A percentile compares a stretch with the other conserved stretches of the same genome.
These are phyloP conservation scores for Epichloe sp. DNA, from an alignment of 2,329 filamentous ascomycete species.

Conservation along the genomic window DNA sequence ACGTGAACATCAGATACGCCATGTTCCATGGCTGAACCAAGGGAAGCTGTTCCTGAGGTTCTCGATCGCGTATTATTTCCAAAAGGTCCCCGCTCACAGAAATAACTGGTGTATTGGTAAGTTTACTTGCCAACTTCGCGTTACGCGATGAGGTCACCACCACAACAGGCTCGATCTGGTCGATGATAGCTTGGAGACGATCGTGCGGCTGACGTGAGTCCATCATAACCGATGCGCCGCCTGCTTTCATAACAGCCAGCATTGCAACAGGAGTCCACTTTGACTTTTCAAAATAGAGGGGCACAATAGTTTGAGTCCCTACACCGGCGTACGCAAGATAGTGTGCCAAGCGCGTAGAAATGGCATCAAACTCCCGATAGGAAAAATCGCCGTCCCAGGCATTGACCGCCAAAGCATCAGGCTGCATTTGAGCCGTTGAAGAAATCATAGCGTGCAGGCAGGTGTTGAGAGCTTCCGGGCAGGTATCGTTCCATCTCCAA, in stretches of 20 bases:
- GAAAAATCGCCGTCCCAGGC: slow-evolving; percentile 27
- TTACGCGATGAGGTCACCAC: slow-evolving; percentile 9
- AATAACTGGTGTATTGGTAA: slow-evolving; percentile 2
- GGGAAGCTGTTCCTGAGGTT: background rate
- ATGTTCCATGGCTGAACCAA: background rate
- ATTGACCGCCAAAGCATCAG: slow-evolving; percentile 4
- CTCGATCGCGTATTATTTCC: background rate
- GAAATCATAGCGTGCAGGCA: slow-evolving; percentile 5
- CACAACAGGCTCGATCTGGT: slow-evolving; percentile 7
- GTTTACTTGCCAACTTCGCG: slow-evolving; percentile 2
- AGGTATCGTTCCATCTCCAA: slow-evolving; percentile 4
- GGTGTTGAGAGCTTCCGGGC: background rate
- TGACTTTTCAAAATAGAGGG: slow-evolving; percentile 6
- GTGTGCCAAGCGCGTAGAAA: slow-evolving; percentile 4
- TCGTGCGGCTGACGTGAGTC: slow-evolving; percentile 9
- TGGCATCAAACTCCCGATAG: slow-evolving; percentile 18
- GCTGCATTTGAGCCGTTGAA: background rate
- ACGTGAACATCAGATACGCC: slow-evolving; percentile 11
- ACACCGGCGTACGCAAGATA: slow-evolving; percentile 4
- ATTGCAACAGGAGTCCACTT: slow-evolving; percentile 4
- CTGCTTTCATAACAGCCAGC: slow-evolving; percentile 3
- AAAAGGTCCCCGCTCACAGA: background rate
- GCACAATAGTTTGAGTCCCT: slow-evolving; percentile 1
- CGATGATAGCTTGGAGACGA: slow-evolving; percentile 9
- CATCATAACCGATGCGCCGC: slow-evolving; percentile 2